Percentiles rank a stretch among this genome's conserved stretches.
Evolutionary conservation across 768 basidiomycete species (phyloP).

Genomic region (Tylopilus intermedius): DNA sequence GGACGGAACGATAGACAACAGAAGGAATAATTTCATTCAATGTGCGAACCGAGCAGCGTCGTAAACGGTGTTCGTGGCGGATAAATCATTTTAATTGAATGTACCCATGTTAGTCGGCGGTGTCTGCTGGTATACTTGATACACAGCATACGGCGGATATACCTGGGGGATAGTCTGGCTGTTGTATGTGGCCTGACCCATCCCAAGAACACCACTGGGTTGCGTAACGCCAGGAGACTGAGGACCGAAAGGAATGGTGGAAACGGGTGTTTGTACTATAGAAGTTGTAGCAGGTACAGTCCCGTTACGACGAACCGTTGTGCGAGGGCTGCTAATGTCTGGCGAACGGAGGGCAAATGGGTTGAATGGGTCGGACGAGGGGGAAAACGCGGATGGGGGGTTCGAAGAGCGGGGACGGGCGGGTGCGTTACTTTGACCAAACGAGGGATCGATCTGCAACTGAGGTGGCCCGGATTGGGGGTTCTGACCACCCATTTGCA

Average conservation of each 20-base stretch:
- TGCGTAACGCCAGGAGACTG: slow-evolving; percentile 62
- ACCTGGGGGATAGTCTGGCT: slow-evolving; percentile 58
- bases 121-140: slow-evolving; percentile 76
- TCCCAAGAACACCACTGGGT: slow-evolving; percentile 52
- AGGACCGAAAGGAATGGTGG: slow-evolving; percentile 46
- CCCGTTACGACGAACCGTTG: slow-evolving; percentile 44
- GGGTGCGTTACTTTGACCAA: slow-evolving; percentile 39
- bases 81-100: slow-evolving; percentile 50
- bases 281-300: slow-evolving; percentile 28
- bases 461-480: slow-evolving; percentile 74
- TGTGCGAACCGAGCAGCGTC: slow-evolving; percentile 36
- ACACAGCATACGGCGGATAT: slow-evolving; percentile 75
- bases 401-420: slow-evolving; percentile 45
- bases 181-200: slow-evolving; percentile 63
- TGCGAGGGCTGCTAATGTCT: slow-evolving; percentile 47
- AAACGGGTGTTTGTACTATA: slow-evolving; percentile 25
- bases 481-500: slow-evolving; percentile 88
- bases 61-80: slow-evolving; percentile 34
- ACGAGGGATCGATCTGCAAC: slow-evolving; percentile 65
- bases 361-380: slow-evolving; percentile 52
- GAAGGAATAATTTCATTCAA: slow-evolving; percentile 31
- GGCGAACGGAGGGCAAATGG: slow-evolving; percentile 50
- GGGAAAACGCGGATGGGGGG: slow-evolving; percentile 45
- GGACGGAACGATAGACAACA: slow-evolving; percentile 27
- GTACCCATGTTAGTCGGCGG: slow-evolving; percentile 70